phyloP scores from a whole-genome alignment of 805 yeast species.

The Candida takata region DNA sequence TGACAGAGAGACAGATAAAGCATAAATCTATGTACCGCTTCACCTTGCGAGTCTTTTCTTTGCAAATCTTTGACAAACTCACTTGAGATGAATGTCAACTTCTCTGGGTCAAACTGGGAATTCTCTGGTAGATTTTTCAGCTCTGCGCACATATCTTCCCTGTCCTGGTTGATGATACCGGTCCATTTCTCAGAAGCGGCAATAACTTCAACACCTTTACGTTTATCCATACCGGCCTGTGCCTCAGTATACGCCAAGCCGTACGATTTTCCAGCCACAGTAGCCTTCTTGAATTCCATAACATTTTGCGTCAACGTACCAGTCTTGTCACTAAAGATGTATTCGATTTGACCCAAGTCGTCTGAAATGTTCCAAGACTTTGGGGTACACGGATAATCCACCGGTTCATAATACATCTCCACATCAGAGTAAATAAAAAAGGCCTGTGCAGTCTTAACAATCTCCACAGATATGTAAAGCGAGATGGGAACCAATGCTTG shows the following conservation, averaged over 20 bases:
- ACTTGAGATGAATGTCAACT: slow-evolving; percentile 61
- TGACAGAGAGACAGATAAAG: slow-evolving; percentile 70
- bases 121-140: slow-evolving; percentile 30
- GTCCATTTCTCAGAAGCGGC: slow-evolving; percentile 46
- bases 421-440: slow-evolving; percentile 72
- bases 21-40: slow-evolving; percentile 66
- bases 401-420: slow-evolving; percentile 55
- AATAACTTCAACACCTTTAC: slow-evolving; percentile 68
- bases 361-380: slow-evolving; percentile 82
- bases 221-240: slow-evolving; percentile 64
- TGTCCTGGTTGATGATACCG: slow-evolving; percentile 47
- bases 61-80: slow-evolving; percentile 54
- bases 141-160: slow-evolving; percentile 45
- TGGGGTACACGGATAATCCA: slow-evolving; percentile 79
- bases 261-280: slow-evolving; percentile 64
- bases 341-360: slow-evolving; percentile 80
- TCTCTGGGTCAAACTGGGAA: slow-evolving; percentile 42
- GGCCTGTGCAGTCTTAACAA: slow-evolving; percentile 75
- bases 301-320: slow-evolving; percentile 79
- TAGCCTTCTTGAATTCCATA: slow-evolving; percentile 80
- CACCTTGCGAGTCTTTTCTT: slow-evolving; percentile 43
- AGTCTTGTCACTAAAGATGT: slow-evolving; percentile 77
- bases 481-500: slow-evolving; percentile 81
- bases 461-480: slow-evolving; percentile 72
- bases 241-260: slow-evolving; percentile 84